Base-by-base conservation (phyloP, 2,329 filamentous ascomycete species). In the Trichoderma sp. region DNA sequence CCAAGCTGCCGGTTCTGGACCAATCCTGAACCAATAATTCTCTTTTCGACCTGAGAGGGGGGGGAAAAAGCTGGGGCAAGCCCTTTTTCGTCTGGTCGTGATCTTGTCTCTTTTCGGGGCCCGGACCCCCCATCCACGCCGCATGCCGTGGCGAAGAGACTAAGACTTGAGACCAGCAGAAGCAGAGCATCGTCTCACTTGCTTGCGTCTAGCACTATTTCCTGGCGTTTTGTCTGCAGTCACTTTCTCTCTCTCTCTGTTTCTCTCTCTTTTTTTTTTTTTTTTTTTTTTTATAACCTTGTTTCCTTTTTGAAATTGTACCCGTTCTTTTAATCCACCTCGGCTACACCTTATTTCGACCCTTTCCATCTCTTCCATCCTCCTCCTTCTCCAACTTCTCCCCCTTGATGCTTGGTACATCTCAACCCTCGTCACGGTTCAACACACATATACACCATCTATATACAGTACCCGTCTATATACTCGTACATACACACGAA, bases 1-100 rank as follows among this genome's bases (percentile, higher is more conserved):
- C 48, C 25, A 53, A n/a, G 27, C 58, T 53, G 35, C 45, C 10
- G 27, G 60, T 64, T 64, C 60, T 64, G 60, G 60, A 64, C 35
- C 60, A 19, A 29, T 42, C 60, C 22, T 53, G 45, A 64, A 37
- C 60, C 48, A 39, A 37, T 17, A 52, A 17, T 53, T 27, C 22
- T 32, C 25, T 53, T 9, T 29, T 53, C 50, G 29, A 53, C 27
- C 27, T 10, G 50, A 53, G 27, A 7, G 27, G 15, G 25, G n/a
- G 25, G 15, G 17, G 25, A 5, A 15, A 27, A 53, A 53, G 50
- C 50, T 42, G 39, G 39, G 39, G 39, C 39, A 42, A 17, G 45
- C 45, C 45, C 19, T 52, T 29, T 52, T 27, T 29, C 17, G 48
- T 52, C 48, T 13, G 13, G 13, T 25, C 48, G 22, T 57, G 29